Evolutionary conservation across 2,329 filamentous ascomycete genomes (phyloP), one percentile per base, ranked within the genome.

Genomic region (Ascochyta rabiei): DNA sequence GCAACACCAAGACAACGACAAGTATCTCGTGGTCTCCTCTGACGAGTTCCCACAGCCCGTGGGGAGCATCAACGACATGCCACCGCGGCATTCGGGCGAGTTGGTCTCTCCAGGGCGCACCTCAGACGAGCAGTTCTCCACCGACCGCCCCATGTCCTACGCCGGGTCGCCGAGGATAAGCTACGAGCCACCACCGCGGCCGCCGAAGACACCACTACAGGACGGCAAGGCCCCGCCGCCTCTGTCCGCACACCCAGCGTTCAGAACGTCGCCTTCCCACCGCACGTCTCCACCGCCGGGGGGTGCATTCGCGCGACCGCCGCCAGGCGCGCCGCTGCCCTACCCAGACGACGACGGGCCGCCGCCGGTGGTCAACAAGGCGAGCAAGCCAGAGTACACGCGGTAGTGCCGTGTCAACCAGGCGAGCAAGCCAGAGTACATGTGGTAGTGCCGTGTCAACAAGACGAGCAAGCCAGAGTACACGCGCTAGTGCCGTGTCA

Each of bases 281-380:
- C 53, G 60, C 28, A 65, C 66, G 13, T 65, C 62, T 12, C 76
- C 76, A 2, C 63, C 64, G 10, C 55, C 62, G 4, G 65, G 67
- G 1, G 61, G 58, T 1, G 45, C 59, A 2, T 64, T 71, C 45
- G 48, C 73, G 13, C 53, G 71, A 51, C 72, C 71, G 10, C 72
- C 73, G 8, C 66, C 65, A 4, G 71, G 71, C 4, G 65, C 68
- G 1, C 73, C 79, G 8, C 82, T 90, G 30, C 92, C 92, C 0
- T 97, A 97, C 72, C 93, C 93, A 0, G 77, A 90, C 42, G 87
- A 86, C 40, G 89, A 96, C 67, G 89, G 89, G 23, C 88, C 89
- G 24, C 93, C 93, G 16, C 93, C 93, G 3, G 81, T 84, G 6
- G 91, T 96, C 7, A 96, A 96, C 67, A 89, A 91, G 83, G 87